Conservation (phyloP, 2,329 filamentous ascomycete genomes). For the Colletotrichum lini region DNA sequence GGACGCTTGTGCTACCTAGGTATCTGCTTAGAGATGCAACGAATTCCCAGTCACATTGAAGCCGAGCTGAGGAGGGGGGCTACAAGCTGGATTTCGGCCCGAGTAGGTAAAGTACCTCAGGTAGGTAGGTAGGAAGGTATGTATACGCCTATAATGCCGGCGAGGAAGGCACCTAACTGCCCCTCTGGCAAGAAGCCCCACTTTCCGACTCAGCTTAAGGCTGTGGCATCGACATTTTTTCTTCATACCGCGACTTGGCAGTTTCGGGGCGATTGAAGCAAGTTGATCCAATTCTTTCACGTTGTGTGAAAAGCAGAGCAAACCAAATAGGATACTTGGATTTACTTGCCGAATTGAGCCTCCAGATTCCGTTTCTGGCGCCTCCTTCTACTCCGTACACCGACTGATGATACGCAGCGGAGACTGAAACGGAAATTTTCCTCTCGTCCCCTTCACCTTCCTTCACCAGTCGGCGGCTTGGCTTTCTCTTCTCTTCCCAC, state of each 20-base stretch:
- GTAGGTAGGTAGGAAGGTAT: neutral
- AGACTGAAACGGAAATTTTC: slow-evolving; percentile 1
- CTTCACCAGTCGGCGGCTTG: slow-evolving; percentile 20
- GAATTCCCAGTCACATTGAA: neutral
- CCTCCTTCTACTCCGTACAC: neutral
- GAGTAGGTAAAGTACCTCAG: no score
- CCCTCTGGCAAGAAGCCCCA: slow-evolving; percentile 34
- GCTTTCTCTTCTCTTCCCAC: neutral
- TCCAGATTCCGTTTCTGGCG: neutral
- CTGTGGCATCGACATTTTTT: slow-evolving; percentile 35
- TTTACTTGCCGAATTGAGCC: neutral
- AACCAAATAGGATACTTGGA: neutral
- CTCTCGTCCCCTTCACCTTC: slow-evolving; percentile 1
- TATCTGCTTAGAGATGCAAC: no score
- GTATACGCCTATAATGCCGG: neutral
- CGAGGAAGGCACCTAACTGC: neutral
- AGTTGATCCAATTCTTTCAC: neutral
- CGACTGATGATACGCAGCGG: neutral
- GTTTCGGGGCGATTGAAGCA: neutral
- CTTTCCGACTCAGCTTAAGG: slow-evolving; percentile 25
- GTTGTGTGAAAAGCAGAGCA: neutral
- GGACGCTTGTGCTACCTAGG: neutral
- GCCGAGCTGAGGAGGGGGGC: neutral
- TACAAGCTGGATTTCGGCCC: neutral
- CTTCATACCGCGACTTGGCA: neutral